Evolutionary conservation across 176 grass and related monocot species (phyloP), one percentile per base, ranked within the genome.

Genomic region (Triticum dicoccoides): DNA sequence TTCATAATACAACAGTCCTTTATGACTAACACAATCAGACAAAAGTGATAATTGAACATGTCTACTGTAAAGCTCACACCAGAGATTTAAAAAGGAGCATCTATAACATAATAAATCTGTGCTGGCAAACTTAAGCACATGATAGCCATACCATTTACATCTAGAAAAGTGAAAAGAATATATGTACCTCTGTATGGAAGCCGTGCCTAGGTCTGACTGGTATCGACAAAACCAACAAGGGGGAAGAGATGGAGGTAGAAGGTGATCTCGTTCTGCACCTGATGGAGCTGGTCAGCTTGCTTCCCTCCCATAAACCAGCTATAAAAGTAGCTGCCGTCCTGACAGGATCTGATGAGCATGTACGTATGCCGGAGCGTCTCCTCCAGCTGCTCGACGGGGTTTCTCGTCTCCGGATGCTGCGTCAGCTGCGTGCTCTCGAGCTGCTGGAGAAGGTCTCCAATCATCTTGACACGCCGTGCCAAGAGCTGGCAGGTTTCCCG

Each of bases 191-290:
- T 83, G 64, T 77, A 80, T n/a, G 54, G 83, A 86, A 32, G 32
- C 44, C 45, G 76, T 54, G 78, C 90, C 88, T 69, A 91, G 21
- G 84, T 82, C 77, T 84, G 83, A 1, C 83, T 83, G 70, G 86
- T 81, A 56, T 94, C 95, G 8, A 94, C 92, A 32, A 89, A 91
- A 47, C 86, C 91, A 54, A 97, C 69, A 6, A 93, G 82, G 0
- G 95, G 95, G 71, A 97, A 90, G 8, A 97, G 86, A 73, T 80
- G 80, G 62, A 97, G 81, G 82, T 97, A 94, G 29, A 91, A 89
- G 54, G 70, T 39, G 59, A 97, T 97, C 87, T 97, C 92, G 3
- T 20, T 77, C 92, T 94, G 90, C 58, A 89, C 90, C 70, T 89
- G 90, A 6, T 79, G 52, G 69, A 98, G 92, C 87, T 91, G 87